Evolutionary conservation across 2,329 filamentous ascomycete genomes (phyloP).

Genomic region (Neofusicoccum sp.): DNA sequence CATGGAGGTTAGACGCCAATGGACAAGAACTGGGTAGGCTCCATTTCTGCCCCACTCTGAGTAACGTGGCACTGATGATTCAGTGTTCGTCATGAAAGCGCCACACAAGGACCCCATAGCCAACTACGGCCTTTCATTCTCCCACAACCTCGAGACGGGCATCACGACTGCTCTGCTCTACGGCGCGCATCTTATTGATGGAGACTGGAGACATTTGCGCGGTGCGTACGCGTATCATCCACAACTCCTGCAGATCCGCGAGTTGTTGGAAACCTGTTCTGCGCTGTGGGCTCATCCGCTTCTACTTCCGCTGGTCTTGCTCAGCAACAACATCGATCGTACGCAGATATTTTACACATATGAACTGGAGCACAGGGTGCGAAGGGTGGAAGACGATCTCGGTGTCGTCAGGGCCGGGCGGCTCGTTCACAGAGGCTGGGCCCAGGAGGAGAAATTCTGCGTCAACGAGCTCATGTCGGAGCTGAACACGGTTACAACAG

Average conservation of each 20-base stretch:
- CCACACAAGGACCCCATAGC: not conserved
- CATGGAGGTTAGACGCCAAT: not conserved
- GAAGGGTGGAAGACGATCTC: not conserved
- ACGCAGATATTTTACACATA: not conserved
- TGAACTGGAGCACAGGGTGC: not conserved
- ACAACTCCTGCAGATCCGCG: not conserved
- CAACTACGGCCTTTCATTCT: not conserved
- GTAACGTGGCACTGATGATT: not conserved
- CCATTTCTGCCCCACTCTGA: not conserved
- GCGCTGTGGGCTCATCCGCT: conserved; percentile 1
- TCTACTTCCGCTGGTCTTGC: not conserved
- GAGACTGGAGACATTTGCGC: not conserved
- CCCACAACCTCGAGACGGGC: not conserved
- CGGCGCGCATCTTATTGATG: not conserved
- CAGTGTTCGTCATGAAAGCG: not conserved
- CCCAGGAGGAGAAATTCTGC: not conserved
- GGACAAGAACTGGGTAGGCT: conserved; percentile 2
- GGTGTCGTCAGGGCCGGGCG: not conserved
- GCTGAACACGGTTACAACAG: not conserved
- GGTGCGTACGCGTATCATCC: not conserved
- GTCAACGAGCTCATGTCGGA: not conserved
- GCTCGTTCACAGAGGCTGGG: too few species aligned
- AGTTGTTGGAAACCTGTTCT: not conserved
- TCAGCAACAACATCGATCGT: not conserved
- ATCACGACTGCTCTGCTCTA: conserved; percentile 11